These are phyloP conservation scores for Yarrowia sp. DNA, from an alignment of 805 yeast genomes.

Conservation along the genomic window DNA sequence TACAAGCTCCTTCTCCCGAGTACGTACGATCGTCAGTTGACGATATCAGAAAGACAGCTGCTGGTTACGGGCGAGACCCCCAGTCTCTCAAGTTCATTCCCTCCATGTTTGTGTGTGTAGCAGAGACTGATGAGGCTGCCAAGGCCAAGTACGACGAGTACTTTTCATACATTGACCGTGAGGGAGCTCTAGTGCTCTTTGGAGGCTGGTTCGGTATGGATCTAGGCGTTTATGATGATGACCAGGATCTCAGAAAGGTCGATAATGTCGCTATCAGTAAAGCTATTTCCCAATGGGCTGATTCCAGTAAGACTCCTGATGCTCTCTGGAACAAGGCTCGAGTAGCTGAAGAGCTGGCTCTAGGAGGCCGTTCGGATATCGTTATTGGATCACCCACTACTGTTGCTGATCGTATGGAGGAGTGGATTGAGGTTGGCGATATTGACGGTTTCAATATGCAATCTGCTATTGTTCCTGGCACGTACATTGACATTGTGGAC, in stretches of 20 bases:
- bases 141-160: conserved; percentile 41
- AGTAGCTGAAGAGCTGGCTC: conserved; percentile 40
- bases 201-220: conserved; percentile 47
- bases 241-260: conserved; percentile 39
- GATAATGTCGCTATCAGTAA: conserved; percentile 41
- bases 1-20: conserved; percentile 41
- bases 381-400: conserved; percentile 42
- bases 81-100: conserved; percentile 43
- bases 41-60: conserved; percentile 40
- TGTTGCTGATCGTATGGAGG: conserved; percentile 44
- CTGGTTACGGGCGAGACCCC: conserved; percentile 41
- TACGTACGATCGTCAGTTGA: conserved; percentile 38
- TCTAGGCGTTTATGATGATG: conserved; percentile 40
- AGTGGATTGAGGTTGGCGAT: conserved; percentile 43
- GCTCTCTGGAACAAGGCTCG: conserved; percentile 34
- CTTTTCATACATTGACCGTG: conserved; percentile 41
- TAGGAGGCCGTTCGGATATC: conserved; percentile 37
- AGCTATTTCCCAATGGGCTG: conserved; percentile 41
- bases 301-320: conserved; percentile 36
- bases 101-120: conserved; percentile 43
- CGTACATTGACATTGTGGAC: conserved; percentile 44
- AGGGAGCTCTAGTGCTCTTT: conserved; percentile 45
- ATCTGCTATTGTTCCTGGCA: conserved; percentile 42
- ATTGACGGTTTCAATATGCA: conserved; percentile 48
- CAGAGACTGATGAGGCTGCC: conserved; percentile 46